phyloP scores from a whole-genome alignment of 306 rosid species.

The Trichosanthes truncata region DNA sequence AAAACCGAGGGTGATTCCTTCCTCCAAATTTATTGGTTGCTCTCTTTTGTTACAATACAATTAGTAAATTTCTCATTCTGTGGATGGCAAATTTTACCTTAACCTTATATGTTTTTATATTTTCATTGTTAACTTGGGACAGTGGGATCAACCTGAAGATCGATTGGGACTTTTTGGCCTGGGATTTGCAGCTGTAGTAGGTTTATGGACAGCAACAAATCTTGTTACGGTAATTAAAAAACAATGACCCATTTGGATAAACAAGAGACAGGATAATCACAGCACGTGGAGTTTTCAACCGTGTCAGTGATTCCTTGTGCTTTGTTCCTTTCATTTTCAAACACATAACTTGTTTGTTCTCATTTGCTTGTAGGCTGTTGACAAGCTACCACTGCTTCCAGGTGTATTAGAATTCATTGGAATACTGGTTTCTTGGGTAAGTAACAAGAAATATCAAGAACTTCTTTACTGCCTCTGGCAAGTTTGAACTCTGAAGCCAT shows the following conservation, averaged over 20 bases:
- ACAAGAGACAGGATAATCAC: not conserved
- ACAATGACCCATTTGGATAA: not conserved
- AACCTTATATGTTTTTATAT: not conserved
- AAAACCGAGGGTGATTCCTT: not conserved
- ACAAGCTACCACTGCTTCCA: conserved; percentile 68
- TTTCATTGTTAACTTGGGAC: conserved; percentile 18
- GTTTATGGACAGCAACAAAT: conserved; percentile 57
- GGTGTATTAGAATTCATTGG: conserved; percentile 61
- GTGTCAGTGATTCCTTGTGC: not conserved
- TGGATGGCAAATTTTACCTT: not conserved
- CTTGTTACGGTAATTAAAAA: conserved; percentile 40
- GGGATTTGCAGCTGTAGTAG: conserved; percentile 72
- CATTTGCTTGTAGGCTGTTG: conserved; percentile 42
- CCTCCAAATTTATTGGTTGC: not conserved
- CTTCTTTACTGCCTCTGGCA: not conserved
- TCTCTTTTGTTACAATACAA: not conserved
- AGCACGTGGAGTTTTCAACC: not conserved
- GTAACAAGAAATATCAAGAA: conserved; percentile 10
- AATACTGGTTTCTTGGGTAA: conserved; percentile 56
- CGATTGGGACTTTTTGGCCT: conserved; percentile 56
- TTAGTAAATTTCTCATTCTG: too few species aligned
- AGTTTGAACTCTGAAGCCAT: not conserved
- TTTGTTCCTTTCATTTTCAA: not conserved
- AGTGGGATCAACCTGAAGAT: conserved; percentile 78
- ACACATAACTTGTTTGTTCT: not conserved